Evolutionary conservation across 2,329 filamentous ascomycete species (phyloP), one percentile per base, ranked within the genome.

Genomic region (Zymoseptoria tritici): DNA sequence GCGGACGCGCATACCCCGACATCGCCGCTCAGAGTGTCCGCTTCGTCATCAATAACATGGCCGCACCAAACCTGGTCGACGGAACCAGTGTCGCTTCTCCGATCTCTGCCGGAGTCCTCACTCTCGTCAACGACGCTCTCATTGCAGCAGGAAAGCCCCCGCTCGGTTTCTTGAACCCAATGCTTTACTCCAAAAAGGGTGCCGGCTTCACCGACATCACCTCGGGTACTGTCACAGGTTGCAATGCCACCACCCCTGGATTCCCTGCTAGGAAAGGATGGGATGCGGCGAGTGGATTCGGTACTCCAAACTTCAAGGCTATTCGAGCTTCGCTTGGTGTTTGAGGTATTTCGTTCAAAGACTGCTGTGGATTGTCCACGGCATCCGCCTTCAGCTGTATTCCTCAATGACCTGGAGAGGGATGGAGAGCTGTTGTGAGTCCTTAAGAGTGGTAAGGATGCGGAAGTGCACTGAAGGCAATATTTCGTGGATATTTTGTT

Each of bases 81-180:
- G 52, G 52, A 8, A 53, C 52, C 52, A 53, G 52, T n/a, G 52
- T 53, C 29, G 52, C 52, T 4, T 53, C 52, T 29, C 52, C 52
- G 4, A 29, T 53, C 24, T 24, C 52, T 53, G 80, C 83, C 0
- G 81, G 78, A 6, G 76, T 88, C 55, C 76, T 89, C 54, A 76
- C 81, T 1, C 77, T 88, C 4, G 74, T 88, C 60, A 88, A 89
- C 66, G 85, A 88, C 65, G 83, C 81, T 1, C 75, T 84, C 31
- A 70, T 87, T 29, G 74, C 78, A 0, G 72, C 71, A 2, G 80
- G 80, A 4, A 79, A 81, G 69, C 69, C 78, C 0, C 70, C 77
- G 0, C 73, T 86, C 52, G 84, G 84, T 0, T 85, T 83, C 74
- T 62, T 86, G 49, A 86, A 86, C 65, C 83, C 83, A 0, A 84